Conservation (phyloP, 441 rosid genomes). For the Rhodomyrtus psidioides region DNA sequence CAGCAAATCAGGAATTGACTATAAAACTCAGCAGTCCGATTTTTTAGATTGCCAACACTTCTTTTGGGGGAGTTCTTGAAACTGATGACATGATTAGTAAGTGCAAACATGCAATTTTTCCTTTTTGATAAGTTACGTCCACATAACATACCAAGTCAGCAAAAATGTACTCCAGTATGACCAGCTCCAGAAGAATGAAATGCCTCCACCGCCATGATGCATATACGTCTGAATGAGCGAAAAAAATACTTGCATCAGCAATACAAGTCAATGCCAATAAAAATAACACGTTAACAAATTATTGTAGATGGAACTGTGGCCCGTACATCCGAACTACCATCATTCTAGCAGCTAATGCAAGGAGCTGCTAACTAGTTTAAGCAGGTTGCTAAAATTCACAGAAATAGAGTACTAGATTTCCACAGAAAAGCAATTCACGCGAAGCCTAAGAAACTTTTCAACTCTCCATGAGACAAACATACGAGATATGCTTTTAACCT, state of each 20-base stretch:
- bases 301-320: not conserved
- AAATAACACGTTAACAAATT: not conserved
- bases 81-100: not conserved
- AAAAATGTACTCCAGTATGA: constrained; percentile 98
- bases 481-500: not conserved
- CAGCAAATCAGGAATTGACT: not conserved
- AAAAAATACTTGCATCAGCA: not conserved
- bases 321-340: not conserved
- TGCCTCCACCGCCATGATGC: constrained; percentile 51
- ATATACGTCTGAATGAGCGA: constrained; percentile 44
- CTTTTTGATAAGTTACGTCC: not conserved
- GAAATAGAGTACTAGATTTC: not conserved
- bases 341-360: not conserved
- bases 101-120: not conserved
- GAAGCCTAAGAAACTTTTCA: not conserved
- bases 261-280: not conserved
- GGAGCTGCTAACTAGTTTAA: not conserved
- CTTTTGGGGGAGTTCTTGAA: not conserved
- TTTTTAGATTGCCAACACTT: not conserved
- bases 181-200: constrained; percentile 97
- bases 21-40: not conserved
- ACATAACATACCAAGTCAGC: constrained; percentile 77
- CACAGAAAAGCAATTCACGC: not conserved
- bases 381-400: not conserved
- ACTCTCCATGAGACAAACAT: not conserved